Base-by-base conservation (phyloP, 805 yeast genomes). In the Osmozyma mogii region DNA sequence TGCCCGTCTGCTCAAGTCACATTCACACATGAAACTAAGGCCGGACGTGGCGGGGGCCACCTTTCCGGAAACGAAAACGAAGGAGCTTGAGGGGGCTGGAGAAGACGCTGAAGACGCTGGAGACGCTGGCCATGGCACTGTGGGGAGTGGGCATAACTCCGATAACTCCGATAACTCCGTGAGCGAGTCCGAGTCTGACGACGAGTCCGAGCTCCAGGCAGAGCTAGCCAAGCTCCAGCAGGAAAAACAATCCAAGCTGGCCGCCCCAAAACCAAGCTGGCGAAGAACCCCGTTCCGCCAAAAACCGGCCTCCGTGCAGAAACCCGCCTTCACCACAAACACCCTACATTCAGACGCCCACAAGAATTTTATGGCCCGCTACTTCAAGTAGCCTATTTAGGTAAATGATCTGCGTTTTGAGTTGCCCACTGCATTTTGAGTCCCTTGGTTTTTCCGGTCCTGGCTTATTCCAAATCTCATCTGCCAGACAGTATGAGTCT, bases 301-400 rank as follows among this genome's bases (percentile, higher is more conserved):
- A 21, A 26, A 28, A 20, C 25, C 29, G 15, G 4, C 26, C 12
- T 9, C 37, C 31, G 11, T 32, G 25, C 9, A 11, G 19, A 9
- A 25, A 30, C 12, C 25, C 10, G 16, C 34, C 15, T 59, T 44
- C 34, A 58, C 65, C 2, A 56, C 51, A 17, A 52, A 58, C 33
- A 50, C 65, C 3, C 36, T 52, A 15, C 45, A 50, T 20, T 59
- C 66, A 9, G 57, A 56, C 9, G 40, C 44, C 11, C 66, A 62
- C 37, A 48, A 58, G 32, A 41, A 48, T 13, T 62, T 62, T 35
- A 32, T 62, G 12, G 45, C 56, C 5, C 60, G 60, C 32, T 59
- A 50, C 35, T 18, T 18, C 9, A 18, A 18, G 10, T 18, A 10
- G 9, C 21, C 8, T 18, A 18, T 18, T 18, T 18, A 18, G 10